phyloP scores from a whole-genome alignment of 495 filamentous ascomycete species.

The Annulohypoxylon stygium region DNA sequence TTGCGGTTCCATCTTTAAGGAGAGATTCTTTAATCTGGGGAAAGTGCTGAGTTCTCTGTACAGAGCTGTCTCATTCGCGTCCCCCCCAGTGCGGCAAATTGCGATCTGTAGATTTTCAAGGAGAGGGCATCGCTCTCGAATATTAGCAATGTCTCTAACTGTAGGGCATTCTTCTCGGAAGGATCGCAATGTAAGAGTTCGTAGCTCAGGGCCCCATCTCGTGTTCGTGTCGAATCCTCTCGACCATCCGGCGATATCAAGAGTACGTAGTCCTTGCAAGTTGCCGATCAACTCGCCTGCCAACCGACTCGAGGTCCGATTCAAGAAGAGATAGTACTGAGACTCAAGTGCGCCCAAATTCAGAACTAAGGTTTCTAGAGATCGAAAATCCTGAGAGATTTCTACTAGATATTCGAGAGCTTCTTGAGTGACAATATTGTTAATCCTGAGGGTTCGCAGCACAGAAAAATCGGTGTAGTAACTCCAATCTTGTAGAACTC shows the following conservation, averaged over 20 bases:
- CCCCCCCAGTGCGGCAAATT: constrained; percentile 10
- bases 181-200: not conserved
- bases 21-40: constrained; percentile 15
- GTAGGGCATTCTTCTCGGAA: not conserved
- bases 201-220: not conserved
- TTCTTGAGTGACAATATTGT: not conserved
- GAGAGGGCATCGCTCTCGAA: constrained; percentile 5
- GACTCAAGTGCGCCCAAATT: not conserved
- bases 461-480: constrained; percentile 9
- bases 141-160: not conserved
- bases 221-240: not conserved
- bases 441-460: constrained; percentile 12
- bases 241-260: constrained; percentile 1
- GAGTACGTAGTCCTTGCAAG: not conserved
- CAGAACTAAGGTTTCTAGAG: constrained; percentile 10
- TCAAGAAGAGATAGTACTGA: too few species aligned
- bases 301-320: not conserved
- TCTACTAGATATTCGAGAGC: not conserved
- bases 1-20: not conserved
- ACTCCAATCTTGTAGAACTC: not conserved
- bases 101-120: not conserved
- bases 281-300: not conserved
- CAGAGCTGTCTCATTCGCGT: not conserved
- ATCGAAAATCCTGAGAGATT: not conserved
- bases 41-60: constrained; percentile 16